These are phyloP conservation scores for Aspergillus ustus DNA, from an alignment of 2,329 filamentous ascomycete genomes.

Conservation along the genomic window DNA sequence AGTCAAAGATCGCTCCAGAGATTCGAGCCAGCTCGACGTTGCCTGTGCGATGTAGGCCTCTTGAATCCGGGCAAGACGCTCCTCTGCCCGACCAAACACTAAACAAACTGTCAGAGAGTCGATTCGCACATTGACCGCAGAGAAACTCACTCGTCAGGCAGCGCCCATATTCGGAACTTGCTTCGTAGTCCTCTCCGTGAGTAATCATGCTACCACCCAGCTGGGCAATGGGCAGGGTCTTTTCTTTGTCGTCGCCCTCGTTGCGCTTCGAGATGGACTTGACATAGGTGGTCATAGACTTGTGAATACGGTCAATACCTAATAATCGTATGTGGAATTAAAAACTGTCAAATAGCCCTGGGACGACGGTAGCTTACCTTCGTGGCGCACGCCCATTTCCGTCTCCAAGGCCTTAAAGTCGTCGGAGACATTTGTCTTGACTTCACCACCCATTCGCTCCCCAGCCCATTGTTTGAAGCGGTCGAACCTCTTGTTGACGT, in stretches of 20 bases:
- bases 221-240: conserved; percentile 76
- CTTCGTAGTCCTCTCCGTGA: conserved; percentile 91
- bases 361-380: conserved; percentile 63
- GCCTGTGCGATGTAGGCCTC: conserved; percentile 79
- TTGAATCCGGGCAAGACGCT: conserved; percentile 82
- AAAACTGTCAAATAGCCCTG: conserved; percentile 21
- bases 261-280: conserved; percentile 85
- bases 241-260: conserved; percentile 87
- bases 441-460: conserved; percentile 92
- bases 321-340: conserved; percentile 9
- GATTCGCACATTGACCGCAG: not conserved
- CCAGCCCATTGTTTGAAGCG: conserved; percentile 97
- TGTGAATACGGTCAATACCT: conserved; percentile 91
- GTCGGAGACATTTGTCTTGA: conserved; percentile 83
- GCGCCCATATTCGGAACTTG: conserved; percentile 87
- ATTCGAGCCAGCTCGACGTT: conserved; percentile 85
- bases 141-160: conserved; percentile 71
- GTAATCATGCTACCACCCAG: conserved; percentile 83
- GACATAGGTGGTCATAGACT: conserved; percentile 81
- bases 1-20: conserved; percentile 82
- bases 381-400: conserved; percentile 87
- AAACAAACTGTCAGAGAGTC: conserved; percentile 6
- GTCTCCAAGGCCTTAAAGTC: conserved; percentile 88
- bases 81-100: conserved; percentile 84
- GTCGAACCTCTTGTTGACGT: conserved; percentile 85